phyloP scores from a whole-genome alignment of 2,329 filamentous ascomycete species.

The Aspergillus brunneoviolaceus region DNA sequence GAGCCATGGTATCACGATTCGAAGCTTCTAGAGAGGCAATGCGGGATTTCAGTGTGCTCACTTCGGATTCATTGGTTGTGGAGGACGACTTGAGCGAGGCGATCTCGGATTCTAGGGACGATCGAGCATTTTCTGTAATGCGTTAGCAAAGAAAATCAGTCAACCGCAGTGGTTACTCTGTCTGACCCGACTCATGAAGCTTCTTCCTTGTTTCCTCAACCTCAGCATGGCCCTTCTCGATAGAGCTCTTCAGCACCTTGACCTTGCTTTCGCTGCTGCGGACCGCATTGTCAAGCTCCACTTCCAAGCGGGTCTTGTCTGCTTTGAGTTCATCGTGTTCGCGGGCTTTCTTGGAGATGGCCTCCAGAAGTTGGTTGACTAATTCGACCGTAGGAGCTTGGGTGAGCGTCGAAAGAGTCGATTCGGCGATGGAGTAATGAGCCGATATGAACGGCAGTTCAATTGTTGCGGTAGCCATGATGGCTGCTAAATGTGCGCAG shows the following conservation, averaged over 20 bases:
- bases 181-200: slow-evolving; percentile 75
- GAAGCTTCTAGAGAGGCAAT: slow-evolving; percentile 85
- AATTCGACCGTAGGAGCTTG: slow-evolving; percentile 70
- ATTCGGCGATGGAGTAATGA: slow-evolving; percentile 58
- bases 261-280: slow-evolving; percentile 79
- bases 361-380: slow-evolving; percentile 70
- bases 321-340: slow-evolving; percentile 80
- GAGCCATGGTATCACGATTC: slow-evolving; percentile 83
- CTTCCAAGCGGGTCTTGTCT: slow-evolving; percentile 84
- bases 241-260: slow-evolving; percentile 75
- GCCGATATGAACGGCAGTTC: slow-evolving; percentile 61
- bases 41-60: slow-evolving; percentile 74
- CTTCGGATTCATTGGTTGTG: slow-evolving; percentile 64
- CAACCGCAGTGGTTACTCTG: background rate
- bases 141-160: slow-evolving; percentile 18
- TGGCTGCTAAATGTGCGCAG: slow-evolving; percentile 18
- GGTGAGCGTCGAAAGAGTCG: slow-evolving; percentile 55
- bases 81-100: slow-evolving; percentile 73
- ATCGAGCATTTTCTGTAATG: slow-evolving; percentile 68
- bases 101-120: slow-evolving; percentile 77
- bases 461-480: slow-evolving; percentile 57
- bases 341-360: slow-evolving; percentile 74
- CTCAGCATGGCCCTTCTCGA: slow-evolving; percentile 81
- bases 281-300: slow-evolving; percentile 89
- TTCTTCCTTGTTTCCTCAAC: slow-evolving; percentile 78